phyloP scores from a whole-genome alignment of 495 filamentous ascomycete genomes.

The Neurospora africana region DNA sequence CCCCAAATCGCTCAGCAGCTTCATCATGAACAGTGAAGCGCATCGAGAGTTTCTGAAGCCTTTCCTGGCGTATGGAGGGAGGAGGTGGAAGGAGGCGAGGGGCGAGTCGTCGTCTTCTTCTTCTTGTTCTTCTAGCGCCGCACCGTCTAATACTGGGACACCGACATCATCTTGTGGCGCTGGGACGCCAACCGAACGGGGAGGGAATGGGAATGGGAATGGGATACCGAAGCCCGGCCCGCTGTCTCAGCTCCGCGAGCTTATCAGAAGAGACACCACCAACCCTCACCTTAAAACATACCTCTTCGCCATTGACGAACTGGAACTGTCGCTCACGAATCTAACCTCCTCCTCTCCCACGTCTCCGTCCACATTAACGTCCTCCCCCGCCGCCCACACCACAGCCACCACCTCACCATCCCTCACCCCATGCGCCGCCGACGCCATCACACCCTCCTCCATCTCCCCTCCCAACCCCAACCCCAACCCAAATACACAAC shows the following conservation, averaged over 20 bases:
- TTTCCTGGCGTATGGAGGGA: constrained; percentile 18
- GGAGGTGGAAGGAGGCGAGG: constrained; percentile 13
- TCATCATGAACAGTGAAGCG: constrained; percentile 9
- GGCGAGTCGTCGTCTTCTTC: not conserved
- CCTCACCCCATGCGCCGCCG: not conserved
- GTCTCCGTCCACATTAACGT: not conserved
- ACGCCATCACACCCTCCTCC: not conserved
- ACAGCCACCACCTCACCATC: not conserved
- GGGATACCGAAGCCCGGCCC: not conserved
- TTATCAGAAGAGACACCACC: not conserved
- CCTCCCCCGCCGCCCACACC: not conserved
- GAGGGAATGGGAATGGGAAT: not conserved
- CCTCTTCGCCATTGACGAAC: constrained; percentile 20
- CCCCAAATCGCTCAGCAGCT: constrained; percentile 15
- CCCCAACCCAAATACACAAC: not conserved
- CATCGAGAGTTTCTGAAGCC: constrained; percentile 12
- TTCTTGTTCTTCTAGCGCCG: not conserved
- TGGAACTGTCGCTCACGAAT: constrained; percentile 15
- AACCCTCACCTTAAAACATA: constrained; percentile 12
- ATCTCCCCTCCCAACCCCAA: not conserved
- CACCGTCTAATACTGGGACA: not conserved
- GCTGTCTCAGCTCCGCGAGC: constrained; percentile 2
- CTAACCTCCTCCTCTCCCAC: not conserved
- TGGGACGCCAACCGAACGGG: not conserved
- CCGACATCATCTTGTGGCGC: not conserved